Evolutionary conservation across 2,329 filamentous ascomycete genomes (phyloP).

Genomic region (Gnomoniopsis smithogilvyi): DNA sequence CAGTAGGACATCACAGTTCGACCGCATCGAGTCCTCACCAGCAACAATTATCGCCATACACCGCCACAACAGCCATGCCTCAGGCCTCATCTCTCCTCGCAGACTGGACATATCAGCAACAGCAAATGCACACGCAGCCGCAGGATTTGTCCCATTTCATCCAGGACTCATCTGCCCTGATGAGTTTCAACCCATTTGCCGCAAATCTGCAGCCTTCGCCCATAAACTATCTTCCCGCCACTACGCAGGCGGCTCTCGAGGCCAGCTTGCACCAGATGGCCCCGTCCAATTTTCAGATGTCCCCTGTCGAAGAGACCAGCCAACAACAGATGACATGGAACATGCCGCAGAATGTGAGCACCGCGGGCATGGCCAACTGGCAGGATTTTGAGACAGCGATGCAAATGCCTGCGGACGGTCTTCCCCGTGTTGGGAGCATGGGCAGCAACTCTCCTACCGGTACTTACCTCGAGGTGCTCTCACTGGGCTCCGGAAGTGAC

Average conservation of each 20-base stretch:
- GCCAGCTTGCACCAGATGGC: constrained; percentile 57
- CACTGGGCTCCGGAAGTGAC: constrained; percentile 75
- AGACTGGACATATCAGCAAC: constrained; percentile 56
- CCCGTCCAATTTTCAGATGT: constrained; percentile 55
- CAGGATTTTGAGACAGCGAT: constrained; percentile 73
- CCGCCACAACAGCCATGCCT: constrained; percentile 45
- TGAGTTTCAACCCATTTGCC: constrained; percentile 52
- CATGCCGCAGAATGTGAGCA: constrained; percentile 52
- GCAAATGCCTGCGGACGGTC: constrained; percentile 37
- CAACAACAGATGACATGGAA: constrained; percentile 30
- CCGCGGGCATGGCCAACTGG: constrained; percentile 67
- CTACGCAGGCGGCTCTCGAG: constrained; percentile 62
- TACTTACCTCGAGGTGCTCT: constrained; percentile 82
- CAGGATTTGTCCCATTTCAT: constrained; percentile 52
- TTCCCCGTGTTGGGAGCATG: constrained; percentile 41
- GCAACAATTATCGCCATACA: constrained; percentile 51
- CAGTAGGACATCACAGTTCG: constrained; percentile 38
- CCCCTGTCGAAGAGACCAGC: constrained; percentile 51
- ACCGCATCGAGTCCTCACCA: constrained; percentile 52
- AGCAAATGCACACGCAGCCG: constrained; percentile 32
- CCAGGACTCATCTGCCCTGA: constrained; percentile 51
- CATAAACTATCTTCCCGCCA: constrained; percentile 59
- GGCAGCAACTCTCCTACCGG: constrained; percentile 70
- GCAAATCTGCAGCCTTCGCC: constrained; percentile 51
- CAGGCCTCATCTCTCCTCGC: constrained; percentile 47